phyloP scores from a whole-genome alignment of 345 rosid species.

The Excoecaria agallocha region DNA sequence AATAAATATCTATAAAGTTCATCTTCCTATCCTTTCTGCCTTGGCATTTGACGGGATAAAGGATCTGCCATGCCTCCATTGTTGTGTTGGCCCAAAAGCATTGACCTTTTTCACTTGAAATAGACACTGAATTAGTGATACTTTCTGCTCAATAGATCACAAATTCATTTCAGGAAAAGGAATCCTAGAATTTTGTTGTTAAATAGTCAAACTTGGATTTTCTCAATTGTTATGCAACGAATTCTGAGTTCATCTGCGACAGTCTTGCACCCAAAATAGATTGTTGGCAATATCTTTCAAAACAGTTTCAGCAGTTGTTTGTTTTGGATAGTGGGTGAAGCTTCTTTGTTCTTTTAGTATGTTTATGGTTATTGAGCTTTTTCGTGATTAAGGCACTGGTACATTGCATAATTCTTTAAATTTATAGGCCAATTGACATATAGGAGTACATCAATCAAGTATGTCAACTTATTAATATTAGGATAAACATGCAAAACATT shows the following conservation, averaged over 20 bases:
- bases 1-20: background rate
- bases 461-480: background rate
- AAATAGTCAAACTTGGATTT: background rate
- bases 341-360: background rate
- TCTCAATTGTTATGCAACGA: background rate
- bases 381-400: background rate
- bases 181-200: background rate
- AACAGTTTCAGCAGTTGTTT: background rate
- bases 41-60: background rate
- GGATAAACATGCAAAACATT: too few relatives aligned
- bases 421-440: background rate
- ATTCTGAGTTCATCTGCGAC: background rate
- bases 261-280: background rate
- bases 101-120: conserved; percentile 3
- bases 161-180: background rate
- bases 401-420: background rate
- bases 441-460: too few relatives aligned
- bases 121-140: background rate
- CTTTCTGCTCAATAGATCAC: background rate
- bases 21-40: background rate
- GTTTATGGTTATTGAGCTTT: background rate
- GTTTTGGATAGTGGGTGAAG: background rate
- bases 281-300: background rate
- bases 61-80: background rate
- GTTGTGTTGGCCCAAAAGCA: background rate